These are phyloP conservation scores for Fusarium sp. DNA, from an alignment of 2,329 filamentous ascomycete species.

Conservation along the genomic window DNA sequence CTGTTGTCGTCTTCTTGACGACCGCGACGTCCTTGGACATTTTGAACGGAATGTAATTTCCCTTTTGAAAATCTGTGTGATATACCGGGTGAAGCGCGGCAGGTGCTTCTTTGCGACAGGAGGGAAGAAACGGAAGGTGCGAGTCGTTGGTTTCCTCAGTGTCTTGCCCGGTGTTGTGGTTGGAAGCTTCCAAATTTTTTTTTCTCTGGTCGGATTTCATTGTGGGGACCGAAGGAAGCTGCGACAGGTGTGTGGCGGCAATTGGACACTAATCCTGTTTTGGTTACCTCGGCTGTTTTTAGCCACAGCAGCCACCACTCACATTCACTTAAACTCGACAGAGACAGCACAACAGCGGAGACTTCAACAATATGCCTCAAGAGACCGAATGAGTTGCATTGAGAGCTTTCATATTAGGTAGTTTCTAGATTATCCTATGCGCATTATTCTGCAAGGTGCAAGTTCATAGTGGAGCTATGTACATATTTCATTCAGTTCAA, in stretches of 20 bases:
- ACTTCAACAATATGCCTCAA: not conserved
- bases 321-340: not conserved
- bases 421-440: not conserved
- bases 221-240: constrained; percentile 48
- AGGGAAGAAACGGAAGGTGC: constrained; percentile 44
- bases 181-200: constrained; percentile 52
- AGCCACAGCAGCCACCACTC: not conserved
- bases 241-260: constrained; percentile 43
- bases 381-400: not conserved
- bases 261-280: constrained; percentile 16
- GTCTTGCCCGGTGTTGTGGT: constrained; percentile 48
- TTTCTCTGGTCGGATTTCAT: constrained; percentile 46
- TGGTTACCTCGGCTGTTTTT: not conserved
- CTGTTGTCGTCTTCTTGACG: constrained; percentile 50
- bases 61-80: constrained; percentile 33
- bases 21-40: constrained; percentile 62
- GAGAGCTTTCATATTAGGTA: not conserved
- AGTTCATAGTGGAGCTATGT: not conserved
- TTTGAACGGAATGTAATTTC: constrained; percentile 34
- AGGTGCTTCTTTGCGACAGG: constrained; percentile 42
- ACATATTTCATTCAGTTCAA: not conserved
- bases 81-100: constrained; percentile 46
- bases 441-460: not conserved
- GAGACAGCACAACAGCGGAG: not conserved
- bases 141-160: constrained; percentile 48